Evolutionary conservation across 139 green algal species (phyloP).

Genomic region (Asterochloris sp.): DNA sequence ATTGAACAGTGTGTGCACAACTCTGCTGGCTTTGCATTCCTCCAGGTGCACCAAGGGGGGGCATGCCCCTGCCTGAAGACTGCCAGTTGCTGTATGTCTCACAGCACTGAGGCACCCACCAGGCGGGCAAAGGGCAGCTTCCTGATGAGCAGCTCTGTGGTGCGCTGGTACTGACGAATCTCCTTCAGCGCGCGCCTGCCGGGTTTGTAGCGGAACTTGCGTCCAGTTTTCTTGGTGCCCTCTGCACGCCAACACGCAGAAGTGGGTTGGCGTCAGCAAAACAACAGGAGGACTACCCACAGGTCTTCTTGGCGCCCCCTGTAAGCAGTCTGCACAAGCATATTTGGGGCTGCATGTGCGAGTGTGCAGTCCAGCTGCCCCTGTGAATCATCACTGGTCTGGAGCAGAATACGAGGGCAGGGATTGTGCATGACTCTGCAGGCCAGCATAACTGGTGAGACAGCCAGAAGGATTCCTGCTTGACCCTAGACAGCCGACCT

Average conservation of each 20-base stretch:
- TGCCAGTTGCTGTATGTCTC: too few species aligned
- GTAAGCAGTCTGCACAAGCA: neutral
- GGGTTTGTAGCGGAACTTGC: slow-evolving; percentile 32
- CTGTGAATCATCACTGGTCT: neutral
- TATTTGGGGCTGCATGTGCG: neutral
- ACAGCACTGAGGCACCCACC: slow-evolving; percentile 21
- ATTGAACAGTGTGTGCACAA: too few species aligned
- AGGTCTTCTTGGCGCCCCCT: neutral
- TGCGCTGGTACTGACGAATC: slow-evolving; percentile 61
- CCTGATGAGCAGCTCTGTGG: slow-evolving; percentile 69
- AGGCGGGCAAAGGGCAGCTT: slow-evolving; percentile 81
- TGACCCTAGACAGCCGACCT: too few species aligned
- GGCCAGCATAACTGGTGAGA: too few species aligned
- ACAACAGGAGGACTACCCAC: too few species aligned
- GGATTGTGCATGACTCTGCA: too few species aligned
- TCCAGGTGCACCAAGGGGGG: too few species aligned
- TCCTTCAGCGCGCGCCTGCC: slow-evolving; percentile 64
- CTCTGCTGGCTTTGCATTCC: too few species aligned
- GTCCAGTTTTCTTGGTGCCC: neutral
- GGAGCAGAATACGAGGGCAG: too few species aligned
- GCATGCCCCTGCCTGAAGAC: too few species aligned
- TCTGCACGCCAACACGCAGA: neutral
- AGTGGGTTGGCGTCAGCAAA: neutral
- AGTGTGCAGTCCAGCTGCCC: neutral
- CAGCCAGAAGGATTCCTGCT: too few species aligned